Evolutionary conservation across 1,284 basidiomycete genomes (phyloP), one percentile per base, ranked within the genome.

Genomic region (Leccinum pallidistipes): DNA sequence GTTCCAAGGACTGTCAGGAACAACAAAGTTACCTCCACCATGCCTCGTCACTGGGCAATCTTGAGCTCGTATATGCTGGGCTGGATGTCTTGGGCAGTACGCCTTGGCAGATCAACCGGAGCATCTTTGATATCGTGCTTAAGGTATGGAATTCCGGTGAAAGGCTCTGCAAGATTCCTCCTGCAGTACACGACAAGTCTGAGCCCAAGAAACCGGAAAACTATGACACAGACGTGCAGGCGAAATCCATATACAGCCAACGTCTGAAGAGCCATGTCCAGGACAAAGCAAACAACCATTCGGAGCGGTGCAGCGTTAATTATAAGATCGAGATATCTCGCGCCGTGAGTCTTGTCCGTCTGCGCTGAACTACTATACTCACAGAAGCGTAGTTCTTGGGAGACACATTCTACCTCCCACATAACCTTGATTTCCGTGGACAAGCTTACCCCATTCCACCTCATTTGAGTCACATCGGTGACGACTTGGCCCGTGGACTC

Each of bases 391-490:
- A 91, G 89, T 96, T 94, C 81, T 77, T 95, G 52, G 86, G 85
- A 40, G 94, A 98, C 70, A 87, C 81, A 0, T 91, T 99, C 75
- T 99, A 95, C 78, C 84, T 97, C 64, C 97, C 97, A 0, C 97
- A 99, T 78, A 98, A 98, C 77, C 83, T 99, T 71, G 97, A 99
- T 77, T 99, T 99, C 85, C 88, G 97, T 65, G 97, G 97, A 5
- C 90, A 97, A 58, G 95, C 97, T 1, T 99, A 99, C 73, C 97
- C 97, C 3, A 90, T 98, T 57, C 96, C 97, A 0, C 95, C 97
- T 1, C 94, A 98, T 79, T 81, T 99, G 63, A 96, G 91, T 70
- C 97, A 99, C 70, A 93, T 98, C 58, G 97, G 97, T 21, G 94
- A 99, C 74, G 97, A 99, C 73, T 81, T 99, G 16, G 92, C 90